Evolutionary conservation across 1,284 basidiomycete genomes (phyloP).

Genomic region (Rhodotorula sp.): DNA sequence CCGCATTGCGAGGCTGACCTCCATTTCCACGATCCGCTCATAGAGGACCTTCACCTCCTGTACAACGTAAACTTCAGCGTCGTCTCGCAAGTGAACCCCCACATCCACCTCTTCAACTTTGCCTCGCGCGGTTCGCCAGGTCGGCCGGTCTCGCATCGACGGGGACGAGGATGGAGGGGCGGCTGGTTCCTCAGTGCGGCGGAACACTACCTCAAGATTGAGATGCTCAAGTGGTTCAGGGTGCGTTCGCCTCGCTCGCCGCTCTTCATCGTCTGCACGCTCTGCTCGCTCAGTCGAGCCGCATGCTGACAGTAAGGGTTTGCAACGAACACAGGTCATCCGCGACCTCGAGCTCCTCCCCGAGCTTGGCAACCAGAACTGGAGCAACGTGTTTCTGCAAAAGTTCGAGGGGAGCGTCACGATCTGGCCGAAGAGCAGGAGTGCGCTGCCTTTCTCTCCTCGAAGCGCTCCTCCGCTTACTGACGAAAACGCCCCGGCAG

Average conservation of each 20-base stretch:
- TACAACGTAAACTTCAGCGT: constrained; percentile 84
- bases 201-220: constrained; percentile 83
- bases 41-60: constrained; percentile 45
- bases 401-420: constrained; percentile 66
- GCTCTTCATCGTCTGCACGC: background rate
- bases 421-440: constrained; percentile 79
- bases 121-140: constrained; percentile 90
- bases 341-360: constrained; percentile 88
- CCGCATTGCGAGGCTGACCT: background rate
- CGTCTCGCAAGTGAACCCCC: constrained; percentile 87
- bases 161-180: constrained; percentile 93
- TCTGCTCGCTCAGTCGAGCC: no score
- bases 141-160: constrained; percentile 84
- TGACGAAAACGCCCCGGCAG: constrained; percentile 2
- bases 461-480: background rate
- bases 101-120: constrained; percentile 98
- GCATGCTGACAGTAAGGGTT: background rate
- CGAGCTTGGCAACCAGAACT: constrained; percentile 84
- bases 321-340: constrained; percentile 61
- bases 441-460: constrained; percentile 52
- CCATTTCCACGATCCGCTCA: background rate
- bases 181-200: constrained; percentile 73
- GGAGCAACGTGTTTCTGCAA: constrained; percentile 91
- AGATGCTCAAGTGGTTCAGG: constrained; percentile 93
- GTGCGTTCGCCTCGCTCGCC: constrained; percentile 47